Evolutionary conservation across 1,139 yeast species (phyloP), one percentile per base, ranked within the genome.

Genomic region (Lodderomyces elongisporus): DNA sequence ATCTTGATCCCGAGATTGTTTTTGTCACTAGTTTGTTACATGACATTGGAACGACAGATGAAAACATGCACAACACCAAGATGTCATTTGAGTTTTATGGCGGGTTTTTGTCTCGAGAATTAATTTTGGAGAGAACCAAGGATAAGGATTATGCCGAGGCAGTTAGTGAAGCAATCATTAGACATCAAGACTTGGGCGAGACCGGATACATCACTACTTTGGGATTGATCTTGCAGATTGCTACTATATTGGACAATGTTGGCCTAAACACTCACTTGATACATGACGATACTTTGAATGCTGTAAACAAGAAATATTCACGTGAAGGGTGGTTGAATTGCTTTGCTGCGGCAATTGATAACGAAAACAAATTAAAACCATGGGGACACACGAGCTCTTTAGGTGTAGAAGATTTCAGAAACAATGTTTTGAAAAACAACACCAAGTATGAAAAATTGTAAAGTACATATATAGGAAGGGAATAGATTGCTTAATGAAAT

Each of bases 11-110:
- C 2, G 66, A 58, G 32, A 57, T 60, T 10, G 35, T 62, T 18
- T 60, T 54, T 35, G 56, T 51, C 13, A 60, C 68, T 17, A 45
- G 62, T 31, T 49, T 62, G 40, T 49, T 62, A 27, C 68, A 62
- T 41, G 67, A 62, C 40, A 60, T 62, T 33, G 67, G 59, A 4
- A 60, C 66, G 32, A 61, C 66, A 13, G 52, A 52, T 23, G 53
- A 58, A 33, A 60, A 61, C 35, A 58, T 62, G 64, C 42, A 41
- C 9, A 57, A 57, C 14, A 61, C 68, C 22, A 59, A 61, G 38
- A 46, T 62, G 52, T 61, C 67, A 17, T 62, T 62, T 44, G 68
- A 62, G 39, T 59, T 59, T 36, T 60, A 55, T 37, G 68, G 68
- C 3, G 68, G 67, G 3, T 40, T 60, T 12, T 32, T 62, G 27